Evolutionary conservation across 768 basidiomycete genomes (phyloP).

Genomic region (Termitomyces heimii): DNA sequence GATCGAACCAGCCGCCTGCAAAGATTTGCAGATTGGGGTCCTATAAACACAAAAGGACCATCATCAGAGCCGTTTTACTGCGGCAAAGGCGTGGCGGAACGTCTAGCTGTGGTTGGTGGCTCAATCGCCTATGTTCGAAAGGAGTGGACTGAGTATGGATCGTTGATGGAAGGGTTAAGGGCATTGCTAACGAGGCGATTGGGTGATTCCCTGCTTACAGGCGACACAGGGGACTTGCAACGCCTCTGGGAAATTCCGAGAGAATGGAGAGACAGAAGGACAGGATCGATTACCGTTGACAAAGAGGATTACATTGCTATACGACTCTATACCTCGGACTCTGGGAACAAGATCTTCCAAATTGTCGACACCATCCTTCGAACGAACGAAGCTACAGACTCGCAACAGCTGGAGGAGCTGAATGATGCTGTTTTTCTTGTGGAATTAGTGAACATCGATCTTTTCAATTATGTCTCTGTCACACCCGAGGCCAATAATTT

Average conservation of each 20-base stretch:
- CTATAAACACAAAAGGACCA: neutral
- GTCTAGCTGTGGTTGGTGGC: conserved; percentile 11
- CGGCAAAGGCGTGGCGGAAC: conserved; percentile 11
- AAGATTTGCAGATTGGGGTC: conserved; percentile 11
- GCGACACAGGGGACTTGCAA: neutral
- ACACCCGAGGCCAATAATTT: conserved; percentile 6
- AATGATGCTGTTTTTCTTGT: conserved; percentile 17
- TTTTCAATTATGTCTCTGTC: conserved; percentile 17
- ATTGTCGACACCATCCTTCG: conserved; percentile 15
- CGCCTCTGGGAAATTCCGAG: conserved; percentile 8
- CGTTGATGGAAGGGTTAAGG: conserved; percentile 14
- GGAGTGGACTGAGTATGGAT: conserved; percentile 14
- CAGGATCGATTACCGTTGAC: neutral
- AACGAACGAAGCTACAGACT: conserved; percentile 1
- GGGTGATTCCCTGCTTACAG: neutral
- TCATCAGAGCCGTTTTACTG: conserved; percentile 11
- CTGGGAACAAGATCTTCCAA: conserved; percentile 16
- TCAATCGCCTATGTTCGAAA: conserved; percentile 14
- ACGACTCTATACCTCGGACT: conserved; percentile 15
- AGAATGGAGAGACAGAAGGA: conserved; percentile 13
- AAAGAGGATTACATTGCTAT: conserved; percentile 9
- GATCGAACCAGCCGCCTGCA: conserved; percentile 4
- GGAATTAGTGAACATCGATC: conserved; percentile 19
- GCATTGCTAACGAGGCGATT: neutral
- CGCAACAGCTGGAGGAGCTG: conserved; percentile 6